phyloP scores from a whole-genome alignment of 148 eudicot genomes.

The Hydrangea macrophylla region DNA sequence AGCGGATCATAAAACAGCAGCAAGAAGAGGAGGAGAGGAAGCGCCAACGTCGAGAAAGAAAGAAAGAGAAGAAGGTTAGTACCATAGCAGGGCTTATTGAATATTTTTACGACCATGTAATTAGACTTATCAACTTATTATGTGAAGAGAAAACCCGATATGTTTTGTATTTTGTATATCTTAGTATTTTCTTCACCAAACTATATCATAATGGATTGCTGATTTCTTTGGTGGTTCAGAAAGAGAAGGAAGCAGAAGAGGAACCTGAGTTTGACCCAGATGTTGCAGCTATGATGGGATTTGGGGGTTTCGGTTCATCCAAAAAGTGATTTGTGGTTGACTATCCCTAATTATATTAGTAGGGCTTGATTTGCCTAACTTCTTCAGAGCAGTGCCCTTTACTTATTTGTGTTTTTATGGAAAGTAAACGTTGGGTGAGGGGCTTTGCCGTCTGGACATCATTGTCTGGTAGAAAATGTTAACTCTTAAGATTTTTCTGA shows the following conservation, averaged over 20 bases:
- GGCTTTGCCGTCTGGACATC: neutral
- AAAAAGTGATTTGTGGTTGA: constrained; percentile 49
- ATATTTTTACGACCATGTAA: neutral
- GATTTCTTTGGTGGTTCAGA: constrained; percentile 38
- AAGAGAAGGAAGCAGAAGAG: constrained; percentile 75
- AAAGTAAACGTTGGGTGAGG: no score
- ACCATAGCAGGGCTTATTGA: constrained; percentile 3
- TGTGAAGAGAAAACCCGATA: neutral
- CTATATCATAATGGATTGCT: neutral
- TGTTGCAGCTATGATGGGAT: constrained; percentile 98
- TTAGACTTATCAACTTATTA: neutral
- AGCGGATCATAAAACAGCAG: constrained; percentile 85
- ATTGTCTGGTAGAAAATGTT: neutral
- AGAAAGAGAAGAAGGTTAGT: constrained; percentile 97
- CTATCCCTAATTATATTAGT: neutral
- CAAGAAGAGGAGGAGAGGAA: constrained; percentile 97
- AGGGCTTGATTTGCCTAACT: constrained; percentile 12
- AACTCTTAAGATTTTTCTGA: neutral
- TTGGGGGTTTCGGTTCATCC: constrained; percentile 88
- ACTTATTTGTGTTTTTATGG: neutral
- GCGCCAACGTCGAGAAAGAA: constrained; percentile 83
- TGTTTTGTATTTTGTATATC: neutral
- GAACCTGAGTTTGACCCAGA: constrained; percentile 81
- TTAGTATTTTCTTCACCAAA: neutral
- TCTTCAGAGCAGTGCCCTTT: neutral